Percentiles rank a stretch among this genome's conserved stretches.
Evolutionary conservation across 352 stramenopile species (phyloP).

Genomic region (Globisporangium solare): DNA sequence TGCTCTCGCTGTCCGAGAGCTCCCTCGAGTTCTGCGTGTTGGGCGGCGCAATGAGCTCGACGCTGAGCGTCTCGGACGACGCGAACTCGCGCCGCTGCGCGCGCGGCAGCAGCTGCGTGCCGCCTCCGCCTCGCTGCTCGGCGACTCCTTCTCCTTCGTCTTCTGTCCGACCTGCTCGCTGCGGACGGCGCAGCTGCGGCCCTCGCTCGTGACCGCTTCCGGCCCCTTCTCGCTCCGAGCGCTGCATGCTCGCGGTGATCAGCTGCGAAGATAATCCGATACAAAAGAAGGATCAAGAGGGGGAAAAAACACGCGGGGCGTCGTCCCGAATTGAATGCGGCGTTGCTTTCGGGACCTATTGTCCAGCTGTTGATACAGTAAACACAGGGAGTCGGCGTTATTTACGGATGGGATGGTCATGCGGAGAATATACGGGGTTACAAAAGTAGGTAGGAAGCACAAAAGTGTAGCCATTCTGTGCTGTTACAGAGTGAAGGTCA

Average conservation of each 20-base stretch:
- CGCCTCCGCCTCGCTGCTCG: not conserved
- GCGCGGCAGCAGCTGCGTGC: not conserved
- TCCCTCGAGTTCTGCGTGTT: constrained; percentile 13
- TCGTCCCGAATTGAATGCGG: not conserved
- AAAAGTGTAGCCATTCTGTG: constrained; percentile 1
- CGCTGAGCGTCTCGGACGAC: constrained; percentile 8
- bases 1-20: not conserved
- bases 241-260: not conserved
- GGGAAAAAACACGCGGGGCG: not conserved
- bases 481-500: not conserved
- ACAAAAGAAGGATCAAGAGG: not conserved
- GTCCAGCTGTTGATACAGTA: too few relatives aligned
- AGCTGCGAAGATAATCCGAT: not conserved
- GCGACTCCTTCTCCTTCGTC: not conserved
- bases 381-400: too few relatives aligned
- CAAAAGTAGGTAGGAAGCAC: not conserved
- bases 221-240: not conserved
- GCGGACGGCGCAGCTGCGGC: too few relatives aligned
- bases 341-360: too few relatives aligned
- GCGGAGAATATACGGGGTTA: not conserved
- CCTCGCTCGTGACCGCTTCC: not conserved
- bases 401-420: not conserved
- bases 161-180: not conserved
- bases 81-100: not conserved
- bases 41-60: constrained; percentile 16